Percentiles rank a stretch among this genome's conserved stretches.
These are phyloP conservation scores for Phalaenopsis aphrodite DNA, from an alignment of 106 monocot species.

Conservation along the genomic window DNA sequence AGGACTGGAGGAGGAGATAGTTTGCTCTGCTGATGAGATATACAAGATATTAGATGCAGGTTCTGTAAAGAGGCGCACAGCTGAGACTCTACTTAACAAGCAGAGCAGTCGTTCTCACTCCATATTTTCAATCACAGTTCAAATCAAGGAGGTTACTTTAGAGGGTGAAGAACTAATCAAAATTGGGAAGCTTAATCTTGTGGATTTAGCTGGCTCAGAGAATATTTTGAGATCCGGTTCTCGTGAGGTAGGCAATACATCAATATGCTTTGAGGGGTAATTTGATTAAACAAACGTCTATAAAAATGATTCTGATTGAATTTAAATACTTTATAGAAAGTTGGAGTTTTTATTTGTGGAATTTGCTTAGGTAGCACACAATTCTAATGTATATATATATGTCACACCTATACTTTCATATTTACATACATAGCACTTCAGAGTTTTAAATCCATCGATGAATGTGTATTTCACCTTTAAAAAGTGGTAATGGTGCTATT, in stretches of 20 bases:
- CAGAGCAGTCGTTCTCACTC: conserved; percentile 96
- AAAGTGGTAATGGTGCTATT: no score
- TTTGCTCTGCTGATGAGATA: conserved; percentile 68
- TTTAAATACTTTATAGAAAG: neutral
- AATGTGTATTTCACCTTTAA: no score
- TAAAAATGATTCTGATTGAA: neutral
- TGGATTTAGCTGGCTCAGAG: conserved; percentile 97
- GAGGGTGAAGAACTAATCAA: conserved; percentile 98
- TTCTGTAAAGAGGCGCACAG: conserved; percentile 84
- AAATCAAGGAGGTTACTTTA: conserved; percentile 84
- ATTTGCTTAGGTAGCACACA: no score
- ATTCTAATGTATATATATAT: no score
- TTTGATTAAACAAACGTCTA: neutral
- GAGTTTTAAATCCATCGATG: no score
- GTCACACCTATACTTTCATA: no score
- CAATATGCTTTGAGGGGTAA: neutral
- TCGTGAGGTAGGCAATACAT: conserved; percentile 62
- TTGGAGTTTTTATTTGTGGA: no score
- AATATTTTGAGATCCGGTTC: conserved; percentile 95
- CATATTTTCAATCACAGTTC: conserved; percentile 91
- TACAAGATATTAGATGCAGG: conserved; percentile 94
- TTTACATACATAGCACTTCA: no score
- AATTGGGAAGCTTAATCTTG: conserved; percentile 95
- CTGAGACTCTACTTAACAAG: conserved; percentile 93
- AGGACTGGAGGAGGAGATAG: conserved; percentile 65